Evolutionary conservation across 148 eudicot species (phyloP).

Genomic region (Agrostemma githago): DNA sequence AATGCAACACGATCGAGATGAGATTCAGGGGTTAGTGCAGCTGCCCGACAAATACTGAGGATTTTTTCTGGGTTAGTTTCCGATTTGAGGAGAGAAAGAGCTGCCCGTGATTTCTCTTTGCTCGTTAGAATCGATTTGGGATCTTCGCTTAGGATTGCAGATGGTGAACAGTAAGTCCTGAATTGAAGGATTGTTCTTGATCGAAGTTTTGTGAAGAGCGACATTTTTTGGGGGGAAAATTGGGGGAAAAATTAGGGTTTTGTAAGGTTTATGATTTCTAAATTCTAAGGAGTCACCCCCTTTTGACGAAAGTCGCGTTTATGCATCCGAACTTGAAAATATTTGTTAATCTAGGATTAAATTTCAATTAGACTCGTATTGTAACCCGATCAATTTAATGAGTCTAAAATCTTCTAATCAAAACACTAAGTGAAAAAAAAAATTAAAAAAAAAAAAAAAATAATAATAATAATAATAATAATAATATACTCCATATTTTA

Average conservation of each 20-base stretch:
- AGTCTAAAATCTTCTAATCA: too few species aligned
- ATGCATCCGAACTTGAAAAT: neutral
- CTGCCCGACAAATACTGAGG: constrained; percentile 66
- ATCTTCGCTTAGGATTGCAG: constrained; percentile 43
- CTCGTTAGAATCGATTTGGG: constrained; percentile 35
- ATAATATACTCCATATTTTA: too few species aligned
- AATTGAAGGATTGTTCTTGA: constrained; percentile 26
- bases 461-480: too few species aligned
- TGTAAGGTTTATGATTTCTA: constrained; percentile 11
- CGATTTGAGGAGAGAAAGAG: constrained; percentile 50
- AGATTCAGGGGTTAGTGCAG: constrained; percentile 57
- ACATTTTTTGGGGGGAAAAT: constrained; percentile 31
- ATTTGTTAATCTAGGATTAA: too few species aligned
- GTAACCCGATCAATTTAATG: too few species aligned
- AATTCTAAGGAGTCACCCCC: too few species aligned
- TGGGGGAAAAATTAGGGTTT: constrained; percentile 12
- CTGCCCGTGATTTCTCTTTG: constrained; percentile 55
- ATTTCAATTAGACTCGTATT: too few species aligned
- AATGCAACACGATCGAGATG: constrained; percentile 68
- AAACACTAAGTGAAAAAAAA: too few species aligned
- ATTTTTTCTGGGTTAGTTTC: constrained; percentile 71
- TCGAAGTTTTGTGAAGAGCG: constrained; percentile 29
- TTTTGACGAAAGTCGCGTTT: too few species aligned
- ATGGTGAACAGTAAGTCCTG: constrained; percentile 31
- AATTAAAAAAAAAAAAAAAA: too few species aligned